Evolutionary conservation across 164 flowering plant species (phyloP), one percentile per base, ranked within the genome.

Genomic region (Houttuynia cordata): DNA sequence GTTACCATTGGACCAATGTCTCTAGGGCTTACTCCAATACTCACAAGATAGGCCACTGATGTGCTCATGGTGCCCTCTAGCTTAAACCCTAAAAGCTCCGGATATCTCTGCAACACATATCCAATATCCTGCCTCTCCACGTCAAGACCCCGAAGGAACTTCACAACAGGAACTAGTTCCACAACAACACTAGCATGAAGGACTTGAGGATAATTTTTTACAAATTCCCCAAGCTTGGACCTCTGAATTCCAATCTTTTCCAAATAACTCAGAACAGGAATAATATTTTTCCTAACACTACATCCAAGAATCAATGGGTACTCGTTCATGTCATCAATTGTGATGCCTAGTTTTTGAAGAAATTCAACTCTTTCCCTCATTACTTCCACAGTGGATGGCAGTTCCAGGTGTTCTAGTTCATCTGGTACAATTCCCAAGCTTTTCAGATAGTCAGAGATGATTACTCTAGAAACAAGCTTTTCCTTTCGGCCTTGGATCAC

Each of bases 61-160:
- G 98, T 92, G 68, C 98, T 91, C 98, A 91, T 91, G 7, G 97
- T 91, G 17, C 97, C 97, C 61, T 91, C 97, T 4, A 81, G 86
- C 82, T 91, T 91, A 73, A 85, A 91, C 72, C 98, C 96, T 8
- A 91, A 70, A 56, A 88, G 69, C 61, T 91, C 94, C 0, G 95
- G 96, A 65, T 91, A 91, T 76, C 84, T 91, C 82, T 71, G 77
- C 75, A 91, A 62, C 60, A 91, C 96, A 77, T 83, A 87, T 4
- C 85, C 89, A 17, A 87, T 74, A 71, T 91, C 96, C 21, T 78
- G 71, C 71, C 64, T 85, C 54, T 89, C 98, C 19, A 91, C 87
- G 79, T 88, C 98, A 23, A 91, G 77, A 39, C 96, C 96, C 0
- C 98, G 72, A 49, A 91, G 81, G 67, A 81, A 84, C 74, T 72